These are phyloP conservation scores for Cordyceps cicadae DNA, from an alignment of 2,329 filamentous ascomycete genomes.

Conservation along the genomic window DNA sequence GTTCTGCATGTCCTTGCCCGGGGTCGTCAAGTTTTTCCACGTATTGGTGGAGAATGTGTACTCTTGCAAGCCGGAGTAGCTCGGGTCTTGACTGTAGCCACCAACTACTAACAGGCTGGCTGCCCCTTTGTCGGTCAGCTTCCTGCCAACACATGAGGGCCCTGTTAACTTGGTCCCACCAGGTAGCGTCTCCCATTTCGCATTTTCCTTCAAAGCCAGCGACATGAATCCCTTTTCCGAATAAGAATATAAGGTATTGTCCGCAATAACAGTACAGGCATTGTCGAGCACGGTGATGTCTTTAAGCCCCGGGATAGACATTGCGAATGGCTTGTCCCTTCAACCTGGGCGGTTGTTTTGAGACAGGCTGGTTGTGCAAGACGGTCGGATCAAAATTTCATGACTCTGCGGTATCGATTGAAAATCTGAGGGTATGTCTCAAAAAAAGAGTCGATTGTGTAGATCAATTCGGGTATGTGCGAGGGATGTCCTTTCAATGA, in stretches of 20 bases:
- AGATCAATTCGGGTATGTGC: background rate
- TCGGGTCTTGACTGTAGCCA: conserved; percentile 44
- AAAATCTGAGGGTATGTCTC: background rate
- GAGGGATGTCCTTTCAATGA: background rate
- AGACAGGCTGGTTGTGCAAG: background rate
- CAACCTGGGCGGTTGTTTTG: conserved; percentile 1
- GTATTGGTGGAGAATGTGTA: conserved; percentile 45
- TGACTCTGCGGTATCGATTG: conserved; percentile 25
- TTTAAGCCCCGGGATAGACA: conserved; percentile 65
- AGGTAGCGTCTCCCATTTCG: conserved; percentile 59
- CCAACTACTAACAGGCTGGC: conserved; percentile 75
- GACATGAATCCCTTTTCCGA: conserved; percentile 68
- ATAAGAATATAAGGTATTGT: conserved; percentile 79
- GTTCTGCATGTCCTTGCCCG: conserved; percentile 51
- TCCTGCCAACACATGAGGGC: conserved; percentile 67
- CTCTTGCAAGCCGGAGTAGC: conserved; percentile 69
- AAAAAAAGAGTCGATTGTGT: background rate
- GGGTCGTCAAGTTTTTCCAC: conserved; percentile 40
- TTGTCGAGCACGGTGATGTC: conserved; percentile 53
- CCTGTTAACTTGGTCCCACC: conserved; percentile 65
- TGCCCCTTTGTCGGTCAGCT: conserved; percentile 47
- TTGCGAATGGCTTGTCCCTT: conserved; percentile 26
- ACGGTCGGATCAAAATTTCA: conserved; percentile 20
- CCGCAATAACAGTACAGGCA: conserved; percentile 73
- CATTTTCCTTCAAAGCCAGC: conserved; percentile 58